These are phyloP conservation scores for Cladophialophora carrionii DNA, from an alignment of 2,329 filamentous ascomycete species.

Conservation along the genomic window DNA sequence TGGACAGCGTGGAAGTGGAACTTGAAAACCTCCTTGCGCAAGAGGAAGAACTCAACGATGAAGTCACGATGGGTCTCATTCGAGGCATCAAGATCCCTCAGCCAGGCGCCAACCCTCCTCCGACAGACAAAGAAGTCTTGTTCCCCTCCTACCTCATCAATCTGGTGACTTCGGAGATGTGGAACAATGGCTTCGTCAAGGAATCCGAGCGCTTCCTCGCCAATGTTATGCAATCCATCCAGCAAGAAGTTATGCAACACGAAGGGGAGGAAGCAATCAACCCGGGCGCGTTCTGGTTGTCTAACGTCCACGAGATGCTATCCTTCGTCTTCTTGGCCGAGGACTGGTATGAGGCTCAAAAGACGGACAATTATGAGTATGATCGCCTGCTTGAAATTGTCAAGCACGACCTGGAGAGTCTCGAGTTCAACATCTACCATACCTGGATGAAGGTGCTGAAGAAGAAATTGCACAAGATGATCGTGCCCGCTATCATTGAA, in stretches of 20 bases:
- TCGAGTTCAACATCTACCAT: slow-evolving; percentile 99
- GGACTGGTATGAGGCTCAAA: slow-evolving; percentile 99
- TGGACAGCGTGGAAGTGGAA: slow-evolving; percentile 93
- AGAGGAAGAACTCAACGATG: slow-evolving; percentile 93
- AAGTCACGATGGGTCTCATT: slow-evolving; percentile 94
- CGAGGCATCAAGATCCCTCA: slow-evolving; percentile 94
- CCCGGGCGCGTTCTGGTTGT: slow-evolving; percentile 96
- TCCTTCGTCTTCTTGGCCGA: slow-evolving; percentile 99
- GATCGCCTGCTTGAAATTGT: slow-evolving; percentile 96
- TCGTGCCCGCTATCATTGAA: slow-evolving; percentile 98
- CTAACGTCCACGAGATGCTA: slow-evolving; percentile 99
- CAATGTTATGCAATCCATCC: slow-evolving; percentile 99
- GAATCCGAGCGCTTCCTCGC: slow-evolving; percentile 98
- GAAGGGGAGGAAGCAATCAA: slow-evolving; percentile 97
- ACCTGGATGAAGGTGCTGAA: slow-evolving; percentile 99
- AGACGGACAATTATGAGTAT: slow-evolving; percentile 99
- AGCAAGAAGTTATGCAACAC: slow-evolving; percentile 99
- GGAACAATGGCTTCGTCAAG: slow-evolving; percentile 99
- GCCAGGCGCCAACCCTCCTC: slow-evolving; percentile 81
- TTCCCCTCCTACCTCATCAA: slow-evolving; percentile 99
- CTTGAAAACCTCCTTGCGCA: slow-evolving; percentile 91
- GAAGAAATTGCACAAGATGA: slow-evolving; percentile 99
- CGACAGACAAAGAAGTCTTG: slow-evolving; percentile 96
- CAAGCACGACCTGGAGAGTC: slow-evolving; percentile 95
- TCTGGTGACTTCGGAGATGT: slow-evolving; percentile 98